Conservation (phyloP, 345 rosid species). For the Gynandropsis gynandra region DNA sequence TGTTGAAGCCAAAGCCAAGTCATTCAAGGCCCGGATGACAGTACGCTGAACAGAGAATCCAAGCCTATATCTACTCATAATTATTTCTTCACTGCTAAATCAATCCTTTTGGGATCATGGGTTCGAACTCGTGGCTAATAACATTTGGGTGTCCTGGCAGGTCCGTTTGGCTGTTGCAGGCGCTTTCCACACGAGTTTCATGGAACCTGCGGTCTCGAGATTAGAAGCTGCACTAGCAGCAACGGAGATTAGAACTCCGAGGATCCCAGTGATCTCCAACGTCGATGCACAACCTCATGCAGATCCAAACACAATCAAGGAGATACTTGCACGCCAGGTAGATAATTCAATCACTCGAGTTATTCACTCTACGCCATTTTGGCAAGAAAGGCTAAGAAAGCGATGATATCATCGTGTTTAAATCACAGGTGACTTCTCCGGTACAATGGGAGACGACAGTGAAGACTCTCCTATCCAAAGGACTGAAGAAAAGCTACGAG, state of each 20-base stretch:
- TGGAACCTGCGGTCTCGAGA: slow-evolving; percentile 98
- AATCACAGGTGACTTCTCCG: slow-evolving; percentile 85
- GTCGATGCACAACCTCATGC: slow-evolving; percentile 94
- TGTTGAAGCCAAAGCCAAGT: slow-evolving; percentile 89
- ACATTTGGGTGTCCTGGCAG: too few relatives aligned
- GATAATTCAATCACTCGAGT: slow-evolving; percentile 6
- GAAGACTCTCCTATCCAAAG: slow-evolving; percentile 61
- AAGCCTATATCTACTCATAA: too few relatives aligned
- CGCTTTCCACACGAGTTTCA: slow-evolving; percentile 93
- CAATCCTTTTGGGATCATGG: background rate
- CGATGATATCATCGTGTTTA: background rate
- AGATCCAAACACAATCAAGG: slow-evolving; percentile 83
- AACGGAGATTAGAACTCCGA: slow-evolving; percentile 65
- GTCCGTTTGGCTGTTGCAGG: slow-evolving; percentile 96
- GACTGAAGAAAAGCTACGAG: slow-evolving; percentile 76
- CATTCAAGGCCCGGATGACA: slow-evolving; percentile 93
- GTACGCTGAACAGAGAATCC: slow-evolving; percentile 44
- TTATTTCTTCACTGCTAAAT: too few relatives aligned
- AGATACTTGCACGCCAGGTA: slow-evolving; percentile 81
- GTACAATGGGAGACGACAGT: slow-evolving; percentile 99
- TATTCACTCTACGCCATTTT: background rate
- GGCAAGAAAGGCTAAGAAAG: background rate
- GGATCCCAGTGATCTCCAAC: slow-evolving; percentile 92
- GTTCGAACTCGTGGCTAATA: too few relatives aligned
- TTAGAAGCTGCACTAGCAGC: slow-evolving; percentile 82